Evolutionary conservation across 1,284 basidiomycete species (phyloP), one percentile per base, ranked within the genome.

Genomic region (Trichosporon sp.): DNA sequence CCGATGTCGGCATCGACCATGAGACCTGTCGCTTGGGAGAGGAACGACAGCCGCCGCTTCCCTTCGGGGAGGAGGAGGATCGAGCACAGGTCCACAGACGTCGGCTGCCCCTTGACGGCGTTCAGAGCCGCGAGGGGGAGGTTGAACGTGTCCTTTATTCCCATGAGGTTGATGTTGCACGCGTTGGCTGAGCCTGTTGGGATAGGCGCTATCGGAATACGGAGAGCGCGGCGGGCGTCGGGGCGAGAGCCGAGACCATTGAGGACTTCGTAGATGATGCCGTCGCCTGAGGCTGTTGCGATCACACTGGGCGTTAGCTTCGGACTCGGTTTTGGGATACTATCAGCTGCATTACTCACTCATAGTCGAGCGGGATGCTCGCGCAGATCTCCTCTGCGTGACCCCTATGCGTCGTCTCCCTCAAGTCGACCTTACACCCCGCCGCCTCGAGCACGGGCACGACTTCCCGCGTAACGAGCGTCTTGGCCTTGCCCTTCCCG

Each of bases 1-100:
- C 91, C 84, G 80, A 81, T 72, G 77, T 95, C 92, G 29, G 95
- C 72, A 72, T 98, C 94, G 9, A 95, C 92, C 87, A 96, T 91
- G 33, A 99, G 83, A 0, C 95, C 95, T 19, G 94, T 79, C 0
- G 91, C 87, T 77, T 92, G 89, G 0, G 91, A 88, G 83, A 98
- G 87, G 83, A 94, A 97, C 9, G 91, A 91, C 72, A 92, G 86
- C n/a, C 84, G 84, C 11, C 79, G 77, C 32, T 67, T 70, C 2
- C 34, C 54, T 2, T 70, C 71, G 2, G 76, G 75, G 7, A 77
- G 61, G 0, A 78, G 58, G 5, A 76, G 87, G 37, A 96, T 80
- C 0, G 90, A 90, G 75, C 90, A 91, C 25, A 96, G 75, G 77
- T 98, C 94, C 27, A 90, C 83, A 56, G 87, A 83, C 85, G 95